Conservation (phyloP, 805 yeast species). For the Lachancea meyersii region DNA sequence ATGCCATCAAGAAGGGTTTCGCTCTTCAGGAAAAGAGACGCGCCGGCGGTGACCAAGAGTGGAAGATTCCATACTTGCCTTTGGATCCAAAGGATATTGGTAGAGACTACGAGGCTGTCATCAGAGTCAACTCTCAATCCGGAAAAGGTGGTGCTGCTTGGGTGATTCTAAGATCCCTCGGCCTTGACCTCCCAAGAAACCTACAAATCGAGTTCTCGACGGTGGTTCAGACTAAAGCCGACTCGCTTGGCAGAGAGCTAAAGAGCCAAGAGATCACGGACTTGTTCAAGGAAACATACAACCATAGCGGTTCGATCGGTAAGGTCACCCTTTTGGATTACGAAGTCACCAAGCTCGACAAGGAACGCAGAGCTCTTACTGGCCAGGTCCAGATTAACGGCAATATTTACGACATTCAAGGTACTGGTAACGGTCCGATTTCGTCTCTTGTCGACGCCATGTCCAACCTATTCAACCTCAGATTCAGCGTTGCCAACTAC, state of each 20-base stretch:
- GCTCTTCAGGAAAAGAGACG: conserved; percentile 46
- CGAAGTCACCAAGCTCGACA: conserved; percentile 34
- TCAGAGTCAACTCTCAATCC: conserved; percentile 79
- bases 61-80: conserved; percentile 75
- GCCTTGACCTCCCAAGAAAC: conserved; percentile 66
- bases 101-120: conserved; percentile 73
- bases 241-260: conserved; percentile 60
- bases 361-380: conserved; percentile 38
- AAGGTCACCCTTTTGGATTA: conserved; percentile 39
- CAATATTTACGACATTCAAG: conserved; percentile 36
- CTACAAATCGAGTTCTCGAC: conserved; percentile 64
- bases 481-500: conserved; percentile 59
- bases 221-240: conserved; percentile 60
- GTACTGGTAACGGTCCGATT: conserved; percentile 74
- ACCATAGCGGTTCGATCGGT: conserved; percentile 35
- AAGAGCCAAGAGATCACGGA: conserved; percentile 57
- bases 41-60: conserved; percentile 43
- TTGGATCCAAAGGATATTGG: conserved; percentile 79
- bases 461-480: conserved; percentile 43
- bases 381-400: conserved; percentile 39
- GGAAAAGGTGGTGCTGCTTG: conserved; percentile 88
- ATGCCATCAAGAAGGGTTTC: conserved; percentile 65
- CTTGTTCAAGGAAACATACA: conserved; percentile 51
- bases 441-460: conserved; percentile 67
- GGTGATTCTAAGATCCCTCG: conserved; percentile 65